Evolutionary conservation across 495 filamentous ascomycete genomes (phyloP).

Genomic region (Lineolata rhizophorae): DNA sequence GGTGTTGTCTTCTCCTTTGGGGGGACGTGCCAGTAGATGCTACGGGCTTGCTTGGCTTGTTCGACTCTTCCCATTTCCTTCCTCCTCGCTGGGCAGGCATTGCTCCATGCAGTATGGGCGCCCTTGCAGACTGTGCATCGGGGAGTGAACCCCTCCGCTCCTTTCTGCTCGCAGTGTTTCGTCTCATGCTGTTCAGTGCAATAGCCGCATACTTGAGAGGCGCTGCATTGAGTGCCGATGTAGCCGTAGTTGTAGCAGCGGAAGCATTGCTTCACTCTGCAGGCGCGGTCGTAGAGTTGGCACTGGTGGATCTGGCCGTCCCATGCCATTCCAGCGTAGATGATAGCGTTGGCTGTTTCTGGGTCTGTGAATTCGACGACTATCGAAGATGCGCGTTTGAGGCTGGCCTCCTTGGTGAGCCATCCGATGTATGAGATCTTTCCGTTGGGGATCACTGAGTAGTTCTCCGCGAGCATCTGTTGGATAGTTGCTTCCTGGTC

Average conservation of each 20-base stretch:
- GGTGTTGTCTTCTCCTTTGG: too few relatives aligned
- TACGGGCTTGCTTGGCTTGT: too few relatives aligned
- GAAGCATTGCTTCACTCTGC: conserved; percentile 8
- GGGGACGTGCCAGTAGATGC: too few relatives aligned
- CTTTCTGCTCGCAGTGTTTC: conserved; percentile 7
- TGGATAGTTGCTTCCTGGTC: conserved; percentile 9
- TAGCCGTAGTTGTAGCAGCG: conserved; percentile 7
- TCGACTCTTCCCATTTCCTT: too few relatives aligned
- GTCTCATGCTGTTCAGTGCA: conserved; percentile 5
- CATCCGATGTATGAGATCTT: conserved; percentile 8
- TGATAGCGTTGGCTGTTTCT: too few relatives aligned
- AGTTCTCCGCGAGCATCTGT: conserved; percentile 9
- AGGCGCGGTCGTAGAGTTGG: conserved; percentile 6
- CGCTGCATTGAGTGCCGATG: conserved; percentile 6
- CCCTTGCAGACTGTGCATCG: conserved; percentile 9
- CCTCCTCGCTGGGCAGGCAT: conserved; percentile 7
- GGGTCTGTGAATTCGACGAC: conserved; percentile 10
- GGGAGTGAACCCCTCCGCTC: conserved; percentile 6
- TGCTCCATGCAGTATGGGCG: conserved; percentile 7
- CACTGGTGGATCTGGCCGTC: conserved; percentile 2
- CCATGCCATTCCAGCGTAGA: too few relatives aligned
- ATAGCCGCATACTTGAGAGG: conserved; percentile 8
- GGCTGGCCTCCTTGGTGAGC: conserved; percentile 5
- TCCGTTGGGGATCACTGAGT: conserved; percentile 7
- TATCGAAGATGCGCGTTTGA: conserved; percentile 8